These are phyloP conservation scores for Avena eriantha DNA, from an alignment of 176 grass and related monocot species.

Conservation along the genomic window DNA sequence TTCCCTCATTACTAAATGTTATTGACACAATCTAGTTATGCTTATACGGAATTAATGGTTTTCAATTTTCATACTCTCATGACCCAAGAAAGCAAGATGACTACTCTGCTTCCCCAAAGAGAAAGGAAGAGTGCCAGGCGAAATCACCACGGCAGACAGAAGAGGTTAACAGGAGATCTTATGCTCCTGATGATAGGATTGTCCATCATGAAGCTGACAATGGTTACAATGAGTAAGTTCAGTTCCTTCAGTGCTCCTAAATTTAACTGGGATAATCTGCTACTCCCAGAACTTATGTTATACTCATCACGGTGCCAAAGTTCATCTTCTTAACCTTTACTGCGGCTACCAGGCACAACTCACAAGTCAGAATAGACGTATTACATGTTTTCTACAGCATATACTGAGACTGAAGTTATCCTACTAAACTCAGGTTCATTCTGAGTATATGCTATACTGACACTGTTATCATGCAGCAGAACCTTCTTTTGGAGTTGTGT, in stretches of 20 bases:
- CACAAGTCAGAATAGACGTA: neutral
- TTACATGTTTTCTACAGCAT: neutral
- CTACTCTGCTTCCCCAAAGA: conserved; percentile 2
- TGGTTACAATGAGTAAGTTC: conserved; percentile 24
- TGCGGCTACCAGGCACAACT: neutral
- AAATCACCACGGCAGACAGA: neutral
- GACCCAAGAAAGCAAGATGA: conserved; percentile 23
- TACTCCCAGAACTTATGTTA: neutral
- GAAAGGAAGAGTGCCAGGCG: neutral
- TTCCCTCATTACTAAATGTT: neutral
- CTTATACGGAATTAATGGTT: neutral
- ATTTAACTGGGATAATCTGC: conserved; percentile 6
- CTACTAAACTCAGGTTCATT: conserved; percentile 16
- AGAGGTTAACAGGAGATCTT: conserved; percentile 6
- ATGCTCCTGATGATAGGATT: conserved; percentile 4
- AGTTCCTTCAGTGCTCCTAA: conserved; percentile 9
- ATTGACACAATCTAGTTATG: conserved; percentile 13
- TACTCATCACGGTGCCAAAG: neutral
- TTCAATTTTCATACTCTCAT: conserved; percentile 23
- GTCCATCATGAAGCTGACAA: neutral
- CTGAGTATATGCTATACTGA: conserved; percentile 19
- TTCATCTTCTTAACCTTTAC: conserved; percentile 5
- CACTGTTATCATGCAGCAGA: neutral
- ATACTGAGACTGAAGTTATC: neutral
- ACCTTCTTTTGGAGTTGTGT: neutral